Evolutionary conservation across 176 grass and related monocot genomes (phyloP).

Genomic region (Neostapfia colusana): DNA sequence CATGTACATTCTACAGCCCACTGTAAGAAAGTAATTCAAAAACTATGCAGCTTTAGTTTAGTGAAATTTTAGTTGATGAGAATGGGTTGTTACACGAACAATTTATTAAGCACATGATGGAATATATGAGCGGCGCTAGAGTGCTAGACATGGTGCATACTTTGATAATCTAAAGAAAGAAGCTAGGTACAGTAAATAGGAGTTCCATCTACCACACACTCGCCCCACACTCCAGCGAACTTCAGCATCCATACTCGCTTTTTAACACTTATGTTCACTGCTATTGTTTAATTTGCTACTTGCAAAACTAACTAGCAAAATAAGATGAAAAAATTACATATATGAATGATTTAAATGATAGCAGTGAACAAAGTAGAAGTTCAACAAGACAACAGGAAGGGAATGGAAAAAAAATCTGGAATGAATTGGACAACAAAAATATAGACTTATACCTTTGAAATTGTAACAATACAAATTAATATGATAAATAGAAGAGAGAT

Average conservation of each 20-base stretch:
- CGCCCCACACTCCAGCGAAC: too few species aligned
- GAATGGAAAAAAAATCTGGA: not conserved
- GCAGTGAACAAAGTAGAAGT: not conserved
- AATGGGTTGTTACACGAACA: not conserved
- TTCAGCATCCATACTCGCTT: not conserved
- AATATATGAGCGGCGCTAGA: not conserved
- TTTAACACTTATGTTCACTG: conserved; percentile 15
- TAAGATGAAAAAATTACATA: not conserved
- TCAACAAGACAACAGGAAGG: conserved; percentile 8
- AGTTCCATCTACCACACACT: too few species aligned
- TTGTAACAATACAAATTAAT: not conserved
- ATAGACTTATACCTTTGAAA: not conserved
- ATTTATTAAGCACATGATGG: not conserved
- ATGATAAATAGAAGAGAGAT: too few species aligned
- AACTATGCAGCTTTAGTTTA: not conserved
- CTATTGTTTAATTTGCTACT: not conserved
- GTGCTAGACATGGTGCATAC: conserved; percentile 7
- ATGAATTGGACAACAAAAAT: not conserved
- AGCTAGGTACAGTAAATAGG: too few species aligned
- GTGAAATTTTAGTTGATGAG: not conserved
- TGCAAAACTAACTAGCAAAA: not conserved
- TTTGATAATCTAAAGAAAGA: too few species aligned
- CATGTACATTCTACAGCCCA: conserved; percentile 1
- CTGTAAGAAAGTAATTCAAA: not conserved
- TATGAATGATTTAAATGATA: not conserved